Percentiles rank a stretch among this genome's conserved stretches.
Conservation (phyloP, 345 rosid species). For the Iberis pinnata region DNA sequence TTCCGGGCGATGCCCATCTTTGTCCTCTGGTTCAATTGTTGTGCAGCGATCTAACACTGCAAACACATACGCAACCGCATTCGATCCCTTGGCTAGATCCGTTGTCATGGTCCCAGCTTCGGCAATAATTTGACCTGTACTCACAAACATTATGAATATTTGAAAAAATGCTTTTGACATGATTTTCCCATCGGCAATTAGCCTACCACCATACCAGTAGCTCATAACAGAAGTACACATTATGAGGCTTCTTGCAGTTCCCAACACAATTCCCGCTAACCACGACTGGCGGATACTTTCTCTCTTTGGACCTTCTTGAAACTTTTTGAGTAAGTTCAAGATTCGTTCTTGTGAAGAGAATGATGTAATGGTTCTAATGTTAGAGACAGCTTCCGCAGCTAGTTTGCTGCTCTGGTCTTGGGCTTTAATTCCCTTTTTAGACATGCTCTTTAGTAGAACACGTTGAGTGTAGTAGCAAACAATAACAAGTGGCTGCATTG, state of each 20-base stretch:
- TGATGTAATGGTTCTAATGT: conserved; percentile 50
- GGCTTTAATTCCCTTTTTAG: conserved; percentile 38
- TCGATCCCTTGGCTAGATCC: conserved; percentile 46
- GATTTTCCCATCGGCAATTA: conserved; percentile 40
- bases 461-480: conserved; percentile 35
- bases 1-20: conserved; percentile 30
- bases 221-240: conserved; percentile 34
- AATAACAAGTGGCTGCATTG: conserved; percentile 41
- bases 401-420: conserved; percentile 54
- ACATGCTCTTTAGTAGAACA: conserved; percentile 36
- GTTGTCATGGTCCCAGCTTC: conserved; percentile 65
- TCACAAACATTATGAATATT: conserved; percentile 45
- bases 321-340: conserved; percentile 36
- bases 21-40: conserved; percentile 46
- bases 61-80: conserved; percentile 41
- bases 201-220: conserved; percentile 67
- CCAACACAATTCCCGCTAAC: conserved; percentile 50
- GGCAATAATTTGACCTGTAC: conserved; percentile 49
- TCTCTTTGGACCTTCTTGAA: conserved; percentile 39
- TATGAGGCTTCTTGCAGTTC: conserved; percentile 35
- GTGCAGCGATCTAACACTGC: conserved; percentile 43
- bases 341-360: conserved; percentile 61
- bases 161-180: conserved; percentile 36
- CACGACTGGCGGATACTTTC: conserved; percentile 50
- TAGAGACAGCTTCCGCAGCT: conserved; percentile 51